phyloP scores from a whole-genome alignment of 192 early-diverging fungal species.

The Haplosporangium gracile region DNA sequence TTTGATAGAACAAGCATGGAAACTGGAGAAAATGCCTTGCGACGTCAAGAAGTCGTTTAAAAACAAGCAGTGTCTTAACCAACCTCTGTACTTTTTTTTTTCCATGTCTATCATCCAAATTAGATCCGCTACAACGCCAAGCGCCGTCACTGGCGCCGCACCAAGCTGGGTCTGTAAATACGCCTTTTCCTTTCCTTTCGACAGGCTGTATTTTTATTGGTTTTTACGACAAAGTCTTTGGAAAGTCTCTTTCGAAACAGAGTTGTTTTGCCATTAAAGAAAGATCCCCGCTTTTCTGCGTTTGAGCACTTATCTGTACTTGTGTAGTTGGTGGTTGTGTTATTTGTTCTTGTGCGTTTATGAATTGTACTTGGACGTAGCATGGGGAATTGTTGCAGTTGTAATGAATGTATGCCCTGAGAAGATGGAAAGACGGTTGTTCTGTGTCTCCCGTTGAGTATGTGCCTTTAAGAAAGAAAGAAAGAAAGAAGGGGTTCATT shows the following conservation, averaged over 20 bases:
- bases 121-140: conserved; percentile 95
- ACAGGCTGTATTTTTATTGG: not conserved
- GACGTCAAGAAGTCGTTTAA: no score
- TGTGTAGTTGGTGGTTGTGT: no score
- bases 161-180: conserved; percentile 95
- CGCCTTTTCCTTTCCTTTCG: not conserved
- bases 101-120: not conserved
- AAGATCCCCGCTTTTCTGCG: conserved; percentile 11
- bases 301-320: not conserved
- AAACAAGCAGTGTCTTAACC: not conserved
- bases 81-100: conserved; percentile 10
- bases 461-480: no score
- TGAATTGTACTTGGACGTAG: no score
- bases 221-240: not conserved
- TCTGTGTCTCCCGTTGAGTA: not conserved
- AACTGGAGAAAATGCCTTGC: no score
- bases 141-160: conserved; percentile 99
- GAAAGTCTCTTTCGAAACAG: conserved; percentile 2
- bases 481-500: no score
- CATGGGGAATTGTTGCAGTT: no score
- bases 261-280: conserved; percentile 9
- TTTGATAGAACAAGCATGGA: no score
- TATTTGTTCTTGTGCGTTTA: no score
- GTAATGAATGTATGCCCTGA: no score
- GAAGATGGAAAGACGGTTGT: not conserved